Base-by-base conservation (phyloP, 164 flowering plant species). In the Macadamia integrifolia region DNA sequence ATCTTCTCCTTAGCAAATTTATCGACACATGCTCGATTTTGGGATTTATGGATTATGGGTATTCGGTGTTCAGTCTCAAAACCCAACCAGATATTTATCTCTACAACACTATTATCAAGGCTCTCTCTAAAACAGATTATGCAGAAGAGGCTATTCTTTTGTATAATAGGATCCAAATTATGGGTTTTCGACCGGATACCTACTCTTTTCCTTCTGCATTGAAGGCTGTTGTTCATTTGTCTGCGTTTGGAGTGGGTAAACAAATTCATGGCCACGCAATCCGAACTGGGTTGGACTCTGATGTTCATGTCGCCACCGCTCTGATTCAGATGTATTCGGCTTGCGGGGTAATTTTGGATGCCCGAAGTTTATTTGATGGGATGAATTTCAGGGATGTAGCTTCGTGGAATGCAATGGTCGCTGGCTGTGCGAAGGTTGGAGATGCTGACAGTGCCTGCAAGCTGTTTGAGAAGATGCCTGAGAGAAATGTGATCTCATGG, bases 401-500 rank as follows among this genome's bases (percentile, higher is more conserved):
- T 28, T 53, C 77, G 11, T 88, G 91, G 91, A 85, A 84, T 67
- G 84, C 87, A 0, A 82, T 88, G 85, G 62, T 89, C 61, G 72
- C 85, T 1, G 89, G 80, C 12, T 82, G 85, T 77, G 81, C 68
- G 9, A 83, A 78, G 77, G 70, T 68, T 60, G 89, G 88, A 18
- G 83, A 85, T 35, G 35, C 81, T 43, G 81, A 77, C 13, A 67
- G 28, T 71, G 94, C 86, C 1, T 52, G 73, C 44, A 64, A 6
- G 0, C 50, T 89, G 76, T 85, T 89, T 60, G 88, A 87, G 58
- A 30, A 13, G 1, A 86, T 87, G 88, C 80, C 82, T 6, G 71
- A 66, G 58, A 82, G 79, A 66, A 76, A 86, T 81, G 86, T 83
- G 43, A 80, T 84, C 69, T 81, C 90, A 44, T 87, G 94, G 91